Evolutionary conservation across 345 rosid species (phyloP), one percentile per base, ranked within the genome.

Genomic region (Mangifera indica): DNA sequence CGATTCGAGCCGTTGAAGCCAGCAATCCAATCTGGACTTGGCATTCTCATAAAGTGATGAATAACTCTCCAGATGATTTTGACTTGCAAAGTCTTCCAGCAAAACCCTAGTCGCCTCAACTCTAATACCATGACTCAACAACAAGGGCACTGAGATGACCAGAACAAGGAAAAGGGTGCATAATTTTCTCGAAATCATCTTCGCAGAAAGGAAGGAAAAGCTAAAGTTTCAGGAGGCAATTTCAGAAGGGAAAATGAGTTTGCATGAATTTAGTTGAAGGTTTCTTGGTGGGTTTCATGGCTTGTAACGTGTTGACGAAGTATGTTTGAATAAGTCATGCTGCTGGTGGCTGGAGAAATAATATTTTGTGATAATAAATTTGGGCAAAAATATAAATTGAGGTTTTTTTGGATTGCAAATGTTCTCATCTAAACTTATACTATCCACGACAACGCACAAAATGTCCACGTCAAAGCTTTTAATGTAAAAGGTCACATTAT

Each of bases 21-120:
- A 84, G 25, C 20, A 51, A 0, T 64, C 53, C 87, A 81, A 74
- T n/a, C 80, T 70, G 63, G 29, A 72, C 55, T 60, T 76, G 0
- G 83, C 82, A 53, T 67, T 71, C 40, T 73, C 69, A 29, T 70
- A 80, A 5, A 78, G 74, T 2, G 67, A 29, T 8, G 82, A 54
- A 58, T 67, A 79, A 3, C 75, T 52, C 13, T 75, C 75, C 0
- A 74, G 63, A 60, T 78, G 78, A 71, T 72, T 84, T 0, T 51
- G 72, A 26, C 61, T 59, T 0, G 79, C 79, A 21, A 79, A 82
- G 54, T 84, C 87, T 18, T 79, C 84, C 14, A 72, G 66, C 48
- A 85, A 57, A 37, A 73, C 82, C 59, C 87, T 74, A 0, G 76
- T 34, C 0, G 83, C 91, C 73, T 84, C 85, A 0, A 80, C 87